Base-by-base conservation (phyloP, 2,329 filamentous ascomycete species). In the Fusarium sp. region DNA sequence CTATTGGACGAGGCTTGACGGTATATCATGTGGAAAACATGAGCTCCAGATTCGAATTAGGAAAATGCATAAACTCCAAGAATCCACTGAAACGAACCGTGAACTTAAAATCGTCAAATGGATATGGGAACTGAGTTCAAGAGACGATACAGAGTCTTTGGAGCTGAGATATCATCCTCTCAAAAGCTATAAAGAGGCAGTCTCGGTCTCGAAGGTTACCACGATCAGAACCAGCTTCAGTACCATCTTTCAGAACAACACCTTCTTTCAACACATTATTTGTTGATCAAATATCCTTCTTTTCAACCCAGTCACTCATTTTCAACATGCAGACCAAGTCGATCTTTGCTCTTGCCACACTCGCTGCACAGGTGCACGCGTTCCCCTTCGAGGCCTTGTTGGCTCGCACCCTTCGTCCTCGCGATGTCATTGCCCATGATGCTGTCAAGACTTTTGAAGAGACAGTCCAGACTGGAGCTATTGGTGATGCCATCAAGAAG, bases 401-500 rank as follows among this genome's bases (percentile, higher is more conserved):
- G 37, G 57, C 58, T 27, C 29, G 57, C 50, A n/a, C 47, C n/a
- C 40, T 62, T 37, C 61, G 57, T 4, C 22, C 60, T 13, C 72
- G 75, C 10, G 78, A 66, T 16, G 71, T 75, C 24, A 78, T 81
- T 20, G 27, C 3, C 47, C 78, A 81, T 56, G 76, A 79, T 34
- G 73, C 75, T 16, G 71, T 81, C 9, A 74, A 75, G 37, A 75
- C 78, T 31, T 72, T 81, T 22, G 27, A 65, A 8, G 73, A 80
- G 62, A 74, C 74, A 1, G 76, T 80, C 10, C 79, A 78, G 35
- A 42, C 64, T 7, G 79, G 79, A 31, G 54, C 68, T 6, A 67
- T 72, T 13, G 78, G 79, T 34, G 58, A 62, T n/a, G 69, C 80
- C 42, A 79, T 80, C 42, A 69, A 75, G 50, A 80, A 78, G 71